Evolutionary conservation across 2,329 filamentous ascomycete genomes (phyloP).

Genomic region (Daldinia sp.): DNA sequence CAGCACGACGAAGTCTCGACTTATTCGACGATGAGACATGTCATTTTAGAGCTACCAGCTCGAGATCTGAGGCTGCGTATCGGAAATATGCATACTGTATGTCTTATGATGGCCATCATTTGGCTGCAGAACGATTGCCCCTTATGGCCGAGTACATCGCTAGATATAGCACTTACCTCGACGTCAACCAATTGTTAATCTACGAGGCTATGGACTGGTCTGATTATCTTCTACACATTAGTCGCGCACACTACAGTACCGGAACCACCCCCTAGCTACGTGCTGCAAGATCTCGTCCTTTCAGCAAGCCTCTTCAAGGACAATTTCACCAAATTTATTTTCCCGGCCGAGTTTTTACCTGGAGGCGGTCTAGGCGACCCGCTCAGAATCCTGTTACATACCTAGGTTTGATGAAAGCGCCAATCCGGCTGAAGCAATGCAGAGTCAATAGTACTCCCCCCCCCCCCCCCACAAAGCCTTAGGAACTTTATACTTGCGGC

Average conservation of each 20-base stretch:
- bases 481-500: neutral
- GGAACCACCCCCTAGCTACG: neutral
- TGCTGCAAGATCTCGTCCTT: neutral
- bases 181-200: slow-evolving; percentile 12
- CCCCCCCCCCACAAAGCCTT: too few species aligned
- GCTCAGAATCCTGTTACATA: neutral
- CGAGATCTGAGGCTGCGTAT: slow-evolving; percentile 42
- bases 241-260: neutral
- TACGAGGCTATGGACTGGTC: slow-evolving; percentile 1
- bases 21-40: slow-evolving; percentile 38
- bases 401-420: neutral
- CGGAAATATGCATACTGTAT: slow-evolving; percentile 45
- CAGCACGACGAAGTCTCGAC: slow-evolving; percentile 24
- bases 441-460: neutral
- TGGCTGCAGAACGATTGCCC: slow-evolving; percentile 38
- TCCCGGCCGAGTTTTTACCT: neutral
- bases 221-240: slow-evolving; percentile 8
- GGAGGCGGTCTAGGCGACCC: neutral
- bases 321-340: neutral
- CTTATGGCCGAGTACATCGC: slow-evolving; percentile 38
- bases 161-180: slow-evolving; percentile 15
- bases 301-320: neutral
- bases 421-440: neutral
- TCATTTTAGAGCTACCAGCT: slow-evolving; percentile 36
- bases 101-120: slow-evolving; percentile 39